Evolutionary conservation across 2,329 filamentous ascomycete genomes (phyloP), one percentile per base, ranked within the genome.

Genomic region (Metarhizium sp.): DNA sequence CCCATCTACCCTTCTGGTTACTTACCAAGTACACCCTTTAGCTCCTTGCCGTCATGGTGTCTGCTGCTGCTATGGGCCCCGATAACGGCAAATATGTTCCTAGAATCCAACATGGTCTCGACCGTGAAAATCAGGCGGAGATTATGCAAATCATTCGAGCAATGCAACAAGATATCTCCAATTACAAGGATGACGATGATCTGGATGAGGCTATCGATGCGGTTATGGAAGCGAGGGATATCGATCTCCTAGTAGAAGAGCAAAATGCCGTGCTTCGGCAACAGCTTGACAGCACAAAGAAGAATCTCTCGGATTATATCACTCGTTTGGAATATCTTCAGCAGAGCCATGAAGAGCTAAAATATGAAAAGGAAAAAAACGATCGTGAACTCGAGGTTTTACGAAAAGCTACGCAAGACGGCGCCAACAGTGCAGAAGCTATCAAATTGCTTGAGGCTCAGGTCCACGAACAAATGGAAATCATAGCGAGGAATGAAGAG

Each of bases 401-500:
- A 52, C 66, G 74, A 60, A 73, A 76, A 62, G 69, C 80, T 71
- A 71, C 75, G 66, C 61, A 75, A 68, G 71, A 81, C 72, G 72
- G 81, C 65, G 70, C 74, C 68, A 74, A 73, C 67, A 80, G 72
- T 65, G 77, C 72, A 25, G 74, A 78, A 54, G 71, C 77, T 51
- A 77, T 82, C 59, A 73, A 74, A 69, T 69, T 76, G 57, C 71
- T 87, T 61, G 75, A 85, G 61, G 71, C 73, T 47, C 78, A 79
- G 60, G 73, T 86, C 29, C 79, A 80, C 45, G 82, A 90, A 62
- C 84, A 87, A 63, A 85, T 89, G 66, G 78, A 86, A 56, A 75
- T 90, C 51, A 91, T 92, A 64, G 82, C 84, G 43, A 65, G 66
- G 38, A 79, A 76, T 29, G 81, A 90, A 61, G 88, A 92, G 66